Base-by-base conservation (phyloP, 2,329 filamentous ascomycete species). In the Pyrenophora teres region DNA sequence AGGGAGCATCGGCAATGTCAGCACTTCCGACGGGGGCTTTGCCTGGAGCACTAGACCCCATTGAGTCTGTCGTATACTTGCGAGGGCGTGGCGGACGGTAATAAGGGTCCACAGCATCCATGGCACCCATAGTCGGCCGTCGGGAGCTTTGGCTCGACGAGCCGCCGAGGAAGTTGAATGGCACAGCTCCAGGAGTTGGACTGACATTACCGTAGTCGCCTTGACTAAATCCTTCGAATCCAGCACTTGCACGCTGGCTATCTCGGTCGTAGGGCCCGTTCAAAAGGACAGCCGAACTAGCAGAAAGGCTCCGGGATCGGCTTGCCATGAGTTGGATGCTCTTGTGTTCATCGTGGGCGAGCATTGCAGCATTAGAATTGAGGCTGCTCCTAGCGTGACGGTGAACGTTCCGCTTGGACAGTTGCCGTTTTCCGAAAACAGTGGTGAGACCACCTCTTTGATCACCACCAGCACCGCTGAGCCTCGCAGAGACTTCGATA, bases 371-470 rank as follows among this genome's bases (percentile, higher is more conserved):
- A 58, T 86, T 91, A 4, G 91, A 96, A 46, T 89, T 82, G 72
- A 94, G 88, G 68, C 91, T 97, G 64, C 89, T 86, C 54, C 91
- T 84, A 6, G 88, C 87, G 19, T 82, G 80, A 13, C 83, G 84
- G 45, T 80, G 82, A 54, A 83, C 84, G 40, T 84, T 84, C 41
- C 92, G 86, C 57, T 89, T 85, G 10, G 90, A 90, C 35, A 97
- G 79, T 72, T 97, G 92, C 40, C 92, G 88, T 82, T 92, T 91
- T 43, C 92, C 92, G 69, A 97, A 95, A 55, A 84, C 82, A 76
- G 92, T 96, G 62, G 87, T 87, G 46, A 99, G 80, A 7, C 92
- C 93, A 67, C 94, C 93, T 70, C 90, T 81, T 43, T 76, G 70
- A 61, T 93, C 88, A 18, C 87, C 88, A 41, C 92, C 94, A 27